These are phyloP conservation scores for Ganoderma lucidum DNA, from an alignment of 1,284 basidiomycete genomes.

Conservation along the genomic window DNA sequence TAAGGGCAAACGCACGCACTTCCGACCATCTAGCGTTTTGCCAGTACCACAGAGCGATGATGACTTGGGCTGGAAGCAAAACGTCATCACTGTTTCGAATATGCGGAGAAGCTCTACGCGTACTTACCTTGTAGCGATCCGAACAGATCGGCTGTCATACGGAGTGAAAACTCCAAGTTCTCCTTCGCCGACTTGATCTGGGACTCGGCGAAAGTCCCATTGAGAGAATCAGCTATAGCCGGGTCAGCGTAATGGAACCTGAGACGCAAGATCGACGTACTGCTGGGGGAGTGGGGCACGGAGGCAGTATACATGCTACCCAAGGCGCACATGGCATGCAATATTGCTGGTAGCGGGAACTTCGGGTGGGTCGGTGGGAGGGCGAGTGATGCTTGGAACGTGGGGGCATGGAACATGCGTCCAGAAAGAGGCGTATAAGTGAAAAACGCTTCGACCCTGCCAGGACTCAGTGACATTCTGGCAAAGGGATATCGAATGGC, in stretches of 20 bases:
- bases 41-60: slow-evolving; percentile 78
- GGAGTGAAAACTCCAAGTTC: slow-evolving; percentile 56
- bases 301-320: slow-evolving; percentile 72
- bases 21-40: slow-evolving; percentile 80
- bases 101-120: slow-evolving; percentile 8
- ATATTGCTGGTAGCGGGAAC: slow-evolving; percentile 70
- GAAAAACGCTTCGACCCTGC: slow-evolving; percentile 77
- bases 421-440: slow-evolving; percentile 73
- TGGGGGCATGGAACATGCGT: slow-evolving; percentile 68
- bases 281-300: slow-evolving; percentile 59
- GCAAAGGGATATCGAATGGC: background rate
- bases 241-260: background rate
- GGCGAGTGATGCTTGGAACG: slow-evolving; percentile 70
- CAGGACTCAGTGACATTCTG: background rate
- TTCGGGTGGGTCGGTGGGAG: slow-evolving; percentile 73
- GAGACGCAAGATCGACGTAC: background rate
- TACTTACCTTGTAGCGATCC: slow-evolving; percentile 67
- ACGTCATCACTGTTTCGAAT: background rate
- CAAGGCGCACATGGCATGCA: slow-evolving; percentile 82
- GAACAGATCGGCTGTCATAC: slow-evolving; percentile 62
- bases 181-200: slow-evolving; percentile 67
- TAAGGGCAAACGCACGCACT: slow-evolving; percentile 45
- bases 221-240: background rate
- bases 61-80: slow-evolving; percentile 56
- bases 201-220: slow-evolving; percentile 68